These are phyloP conservation scores for Dendrocalamus latiflorus DNA, from an alignment of 202 grass and related monocot species.

Conservation along the genomic window DNA sequence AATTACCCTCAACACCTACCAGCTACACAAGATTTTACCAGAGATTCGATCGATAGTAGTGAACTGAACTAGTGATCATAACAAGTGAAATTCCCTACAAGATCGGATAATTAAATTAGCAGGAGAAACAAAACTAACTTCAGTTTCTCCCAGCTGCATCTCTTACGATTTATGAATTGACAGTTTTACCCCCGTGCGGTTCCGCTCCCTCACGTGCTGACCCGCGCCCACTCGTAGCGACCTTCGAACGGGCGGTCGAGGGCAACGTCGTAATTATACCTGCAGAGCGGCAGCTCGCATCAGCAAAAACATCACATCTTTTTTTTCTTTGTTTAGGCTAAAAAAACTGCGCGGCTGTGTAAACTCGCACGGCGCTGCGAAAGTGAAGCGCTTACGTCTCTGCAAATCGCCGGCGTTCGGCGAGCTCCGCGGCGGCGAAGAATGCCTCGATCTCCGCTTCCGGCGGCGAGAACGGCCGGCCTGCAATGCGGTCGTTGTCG, in stretches of 20 bases:
- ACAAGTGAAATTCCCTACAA: not conserved
- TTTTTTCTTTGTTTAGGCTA: too few species aligned
- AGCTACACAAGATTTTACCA: slow-evolving; percentile 9
- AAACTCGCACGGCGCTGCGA: not conserved
- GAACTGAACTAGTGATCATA: not conserved
- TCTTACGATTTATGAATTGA: not conserved
- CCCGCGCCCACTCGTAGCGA: slow-evolving; percentile 51
- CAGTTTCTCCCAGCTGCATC: not conserved
- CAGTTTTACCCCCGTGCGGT: not conserved
- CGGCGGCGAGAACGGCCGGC: not conserved
- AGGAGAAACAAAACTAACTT: slow-evolving; percentile 5
- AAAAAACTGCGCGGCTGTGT: not conserved
- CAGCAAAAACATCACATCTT: not conserved
- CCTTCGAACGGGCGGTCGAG: slow-evolving; percentile 50
- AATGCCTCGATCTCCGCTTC: slow-evolving; percentile 54
- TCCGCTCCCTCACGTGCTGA: not conserved
- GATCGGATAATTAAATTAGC: not conserved
- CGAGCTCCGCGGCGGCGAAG: slow-evolving; percentile 49
- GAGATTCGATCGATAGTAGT: not conserved
- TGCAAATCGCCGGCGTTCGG: slow-evolving; percentile 40
- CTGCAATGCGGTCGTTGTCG: not conserved
- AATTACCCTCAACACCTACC: not conserved
- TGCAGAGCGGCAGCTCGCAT: slow-evolving; percentile 10
- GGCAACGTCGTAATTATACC: slow-evolving; percentile 67
- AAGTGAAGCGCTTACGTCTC: slow-evolving; percentile 12